A percentile compares a stretch with the other conserved stretches of the same genome.
These are phyloP conservation scores for Stygiomarasmius scandens DNA, from an alignment of 1,284 basidiomycete species.

Conservation along the genomic window DNA sequence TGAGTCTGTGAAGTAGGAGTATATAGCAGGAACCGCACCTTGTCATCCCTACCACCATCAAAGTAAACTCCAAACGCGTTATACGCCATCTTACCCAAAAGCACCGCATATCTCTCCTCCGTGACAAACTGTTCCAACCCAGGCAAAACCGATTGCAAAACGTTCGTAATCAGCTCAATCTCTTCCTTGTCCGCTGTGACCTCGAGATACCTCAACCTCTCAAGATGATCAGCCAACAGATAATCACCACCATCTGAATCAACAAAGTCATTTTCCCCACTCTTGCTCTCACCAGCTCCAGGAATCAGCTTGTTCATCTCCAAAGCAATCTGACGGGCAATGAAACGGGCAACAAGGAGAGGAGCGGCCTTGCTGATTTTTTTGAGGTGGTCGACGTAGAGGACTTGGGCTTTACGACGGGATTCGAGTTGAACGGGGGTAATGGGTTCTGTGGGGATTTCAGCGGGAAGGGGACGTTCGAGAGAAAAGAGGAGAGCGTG, in stretches of 20 bases:
- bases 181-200: constrained; percentile 51
- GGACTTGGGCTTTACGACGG: constrained; percentile 59
- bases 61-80: constrained; percentile 74
- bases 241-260: constrained; percentile 58
- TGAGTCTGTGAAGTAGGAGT: constrained; percentile 1
- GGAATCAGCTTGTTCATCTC: constrained; percentile 58
- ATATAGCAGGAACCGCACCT: constrained; percentile 42
- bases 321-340: constrained; percentile 67
- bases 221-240: constrained; percentile 72
- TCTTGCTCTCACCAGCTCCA: constrained; percentile 17
- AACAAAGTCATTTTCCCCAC: constrained; percentile 39
- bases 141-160: constrained; percentile 65
- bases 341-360: constrained; percentile 68
- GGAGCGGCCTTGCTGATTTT: constrained; percentile 47
- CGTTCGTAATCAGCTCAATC: constrained; percentile 49
- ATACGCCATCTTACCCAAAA: constrained; percentile 72
- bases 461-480: constrained; percentile 60
- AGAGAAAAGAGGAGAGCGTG: constrained; percentile 72
- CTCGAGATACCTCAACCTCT: constrained; percentile 70
- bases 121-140: constrained; percentile 72
- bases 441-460: constrained; percentile 42
- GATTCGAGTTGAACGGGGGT: constrained; percentile 36
- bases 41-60: constrained; percentile 66
- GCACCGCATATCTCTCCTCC: constrained; percentile 61
- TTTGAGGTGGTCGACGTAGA: constrained; percentile 58